These are phyloP conservation scores for Neopestalotiopsis clavispora DNA, from an alignment of 2,329 filamentous ascomycete genomes.

Conservation along the genomic window DNA sequence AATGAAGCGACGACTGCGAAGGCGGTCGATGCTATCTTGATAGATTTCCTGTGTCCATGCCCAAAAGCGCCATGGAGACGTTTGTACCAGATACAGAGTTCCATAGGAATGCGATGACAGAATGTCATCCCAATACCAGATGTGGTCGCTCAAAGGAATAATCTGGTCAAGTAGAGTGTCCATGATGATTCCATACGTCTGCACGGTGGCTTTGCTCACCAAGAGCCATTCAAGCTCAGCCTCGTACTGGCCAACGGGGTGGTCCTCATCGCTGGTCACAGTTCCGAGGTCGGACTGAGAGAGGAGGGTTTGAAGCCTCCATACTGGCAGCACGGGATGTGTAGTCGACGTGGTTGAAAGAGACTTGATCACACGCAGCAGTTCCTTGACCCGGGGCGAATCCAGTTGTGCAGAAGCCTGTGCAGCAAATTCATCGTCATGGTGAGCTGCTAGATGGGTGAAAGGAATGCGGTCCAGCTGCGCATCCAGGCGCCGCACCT, in stretches of 20 bases:
- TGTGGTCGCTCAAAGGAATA: conserved; percentile 80
- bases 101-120: conserved; percentile 79
- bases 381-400: conserved; percentile 60
- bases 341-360: conserved; percentile 73
- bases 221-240: conserved; percentile 89
- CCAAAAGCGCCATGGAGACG: conserved; percentile 77
- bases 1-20: conserved; percentile 28
- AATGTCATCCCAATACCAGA: conserved; percentile 96
- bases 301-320: conserved; percentile 66
- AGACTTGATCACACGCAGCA: conserved; percentile 72
- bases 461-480: conserved; percentile 69
- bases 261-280: conserved; percentile 31
- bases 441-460: conserved; percentile 46
- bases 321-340: conserved; percentile 63
- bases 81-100: conserved; percentile 85
- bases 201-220: conserved; percentile 89
- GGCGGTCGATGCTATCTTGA: conserved; percentile 58
- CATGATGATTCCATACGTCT: conserved; percentile 83
- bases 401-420: conserved; percentile 48
- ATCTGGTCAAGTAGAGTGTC: conserved; percentile 81
- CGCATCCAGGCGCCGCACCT: conserved; percentile 67
- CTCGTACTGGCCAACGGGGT: conserved; percentile 59
- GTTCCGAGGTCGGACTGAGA: conserved; percentile 62
- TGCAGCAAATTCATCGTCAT: conserved; percentile 35
- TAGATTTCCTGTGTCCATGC: conserved; percentile 74